Conservation (phyloP, 176 grass and related monocot species). For the Aegilops tauschii region DNA sequence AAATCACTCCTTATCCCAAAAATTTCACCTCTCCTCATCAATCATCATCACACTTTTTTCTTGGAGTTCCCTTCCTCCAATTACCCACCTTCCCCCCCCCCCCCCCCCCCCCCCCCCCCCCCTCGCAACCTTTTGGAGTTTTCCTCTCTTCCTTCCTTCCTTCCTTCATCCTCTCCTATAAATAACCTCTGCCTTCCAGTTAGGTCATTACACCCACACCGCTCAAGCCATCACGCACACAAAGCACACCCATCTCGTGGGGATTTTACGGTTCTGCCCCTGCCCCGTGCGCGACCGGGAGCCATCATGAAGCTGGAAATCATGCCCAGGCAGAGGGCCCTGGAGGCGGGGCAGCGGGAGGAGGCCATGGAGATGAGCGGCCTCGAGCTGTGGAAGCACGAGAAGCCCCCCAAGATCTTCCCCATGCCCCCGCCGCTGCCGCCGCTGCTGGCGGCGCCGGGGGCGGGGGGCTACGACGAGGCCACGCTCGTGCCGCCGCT, state of each 20-base stretch:
- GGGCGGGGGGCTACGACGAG: constrained; percentile 9
- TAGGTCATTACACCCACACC: constrained; percentile 9
- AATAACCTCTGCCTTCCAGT: constrained; percentile 24
- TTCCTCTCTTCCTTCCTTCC: background rate
- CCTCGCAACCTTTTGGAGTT: background rate
- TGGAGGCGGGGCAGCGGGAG: constrained; percentile 60
- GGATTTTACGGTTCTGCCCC: constrained; percentile 25
- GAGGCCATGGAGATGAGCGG: constrained; percentile 52
- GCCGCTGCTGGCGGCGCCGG: background rate
- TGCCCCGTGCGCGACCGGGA: background rate
- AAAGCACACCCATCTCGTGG: background rate
- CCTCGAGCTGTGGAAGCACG: constrained; percentile 49
- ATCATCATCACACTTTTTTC: constrained; percentile 18
- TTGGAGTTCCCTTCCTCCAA: background rate
- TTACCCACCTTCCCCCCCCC: background rate
- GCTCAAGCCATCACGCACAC: constrained; percentile 6
- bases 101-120: background rate
- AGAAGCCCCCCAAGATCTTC: constrained; percentile 38
- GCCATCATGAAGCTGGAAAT: constrained; percentile 48
- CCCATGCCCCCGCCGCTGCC: background rate
- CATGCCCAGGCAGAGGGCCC: constrained; percentile 43
- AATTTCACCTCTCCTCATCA: constrained; percentile 21
- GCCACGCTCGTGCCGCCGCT: constrained; percentile 56
- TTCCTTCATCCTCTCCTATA: constrained; percentile 10
- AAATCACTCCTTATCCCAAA: constrained; percentile 13